Evolutionary conservation across 805 yeast species (phyloP), one percentile per base, ranked within the genome.

Genomic region (Wickerhamomyces rabaulensis): DNA sequence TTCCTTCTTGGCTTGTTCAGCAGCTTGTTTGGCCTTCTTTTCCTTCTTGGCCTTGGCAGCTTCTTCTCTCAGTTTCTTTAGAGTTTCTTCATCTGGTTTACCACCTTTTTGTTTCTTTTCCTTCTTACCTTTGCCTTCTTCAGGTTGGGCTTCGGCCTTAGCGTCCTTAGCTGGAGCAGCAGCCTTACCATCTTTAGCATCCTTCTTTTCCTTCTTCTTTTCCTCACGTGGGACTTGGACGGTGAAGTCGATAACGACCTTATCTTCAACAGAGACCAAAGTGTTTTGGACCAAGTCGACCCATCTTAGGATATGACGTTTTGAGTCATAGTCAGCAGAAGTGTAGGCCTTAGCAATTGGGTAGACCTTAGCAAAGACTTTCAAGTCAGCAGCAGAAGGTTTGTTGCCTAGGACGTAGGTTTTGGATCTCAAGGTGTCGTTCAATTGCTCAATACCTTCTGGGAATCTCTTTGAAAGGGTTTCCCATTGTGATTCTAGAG

Each of bases 291-390:
- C 69, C 56, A 87, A 78, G 59, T 91, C 97, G 21, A 80, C 79
- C 98, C 98, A 94, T 76, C 99, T 85, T 51, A 89, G 69, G 49
- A 92, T 74, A 67, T 92, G 97, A 76, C 97, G 86, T 65, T 73
- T 72, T 41, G 74, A 67, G 41, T 83, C 80, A 54, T 82, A 68
- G 37, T 82, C 66, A 23, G 79, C 66, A 10, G 78, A 63, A 21
- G 76, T 67, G 78, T 87, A 78, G 50, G 73, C 67, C 44, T 71
- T 69, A 36, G 85, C 79, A 36, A 79, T 51, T 41, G 90, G 86
- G 58, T 80, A 70, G 33, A 82, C 81, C 31, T 79, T 71, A 43
- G 82, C 81, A 57, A 88, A 87, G 31, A 85, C 82, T 40, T 74
- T 68, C 39, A 81, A 74, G 65, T 94, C 99, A n/a, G 80, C 78